phyloP scores from a whole-genome alignment of 768 basidiomycete genomes.

The Pleurotus tuoliensis region DNA sequence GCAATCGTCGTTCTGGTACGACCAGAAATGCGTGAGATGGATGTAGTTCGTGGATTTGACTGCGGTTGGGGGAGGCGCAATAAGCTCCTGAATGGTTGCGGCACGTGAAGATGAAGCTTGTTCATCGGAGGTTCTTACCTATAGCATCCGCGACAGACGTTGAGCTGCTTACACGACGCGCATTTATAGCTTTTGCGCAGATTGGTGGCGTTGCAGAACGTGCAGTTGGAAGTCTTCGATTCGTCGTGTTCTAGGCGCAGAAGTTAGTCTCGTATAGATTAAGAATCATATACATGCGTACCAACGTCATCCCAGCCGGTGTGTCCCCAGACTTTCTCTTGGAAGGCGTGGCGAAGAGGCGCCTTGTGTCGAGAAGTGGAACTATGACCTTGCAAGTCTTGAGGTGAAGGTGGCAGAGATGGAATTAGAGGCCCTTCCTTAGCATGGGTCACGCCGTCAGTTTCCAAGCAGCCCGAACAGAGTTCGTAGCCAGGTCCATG shows the following conservation, averaged over 20 bases:
- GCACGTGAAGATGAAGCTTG: constrained; percentile 1
- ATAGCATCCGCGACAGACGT: constrained; percentile 81
- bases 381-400: constrained; percentile 50
- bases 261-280: background rate
- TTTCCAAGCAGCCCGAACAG: constrained; percentile 76
- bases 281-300: constrained; percentile 33
- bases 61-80: constrained; percentile 22
- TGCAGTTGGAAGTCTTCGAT: constrained; percentile 58
- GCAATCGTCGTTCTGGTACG: constrained; percentile 60
- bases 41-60: constrained; percentile 89
- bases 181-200: constrained; percentile 77
- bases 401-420: constrained; percentile 52
- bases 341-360: constrained; percentile 76
- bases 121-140: constrained; percentile 40
- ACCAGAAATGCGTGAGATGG: constrained; percentile 84
- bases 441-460: constrained; percentile 75
- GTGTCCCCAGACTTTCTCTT: constrained; percentile 83
- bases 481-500: constrained; percentile 68
- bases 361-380: constrained; percentile 72
- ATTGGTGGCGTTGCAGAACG: constrained; percentile 71
- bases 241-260: constrained; percentile 61
- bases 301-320: constrained; percentile 88
- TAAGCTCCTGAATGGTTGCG: background rate
- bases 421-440: constrained; percentile 51
- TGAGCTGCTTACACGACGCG: constrained; percentile 72